phyloP scores from a whole-genome alignment of 2,329 filamentous ascomycete genomes.

The Alternaria burnsii region DNA sequence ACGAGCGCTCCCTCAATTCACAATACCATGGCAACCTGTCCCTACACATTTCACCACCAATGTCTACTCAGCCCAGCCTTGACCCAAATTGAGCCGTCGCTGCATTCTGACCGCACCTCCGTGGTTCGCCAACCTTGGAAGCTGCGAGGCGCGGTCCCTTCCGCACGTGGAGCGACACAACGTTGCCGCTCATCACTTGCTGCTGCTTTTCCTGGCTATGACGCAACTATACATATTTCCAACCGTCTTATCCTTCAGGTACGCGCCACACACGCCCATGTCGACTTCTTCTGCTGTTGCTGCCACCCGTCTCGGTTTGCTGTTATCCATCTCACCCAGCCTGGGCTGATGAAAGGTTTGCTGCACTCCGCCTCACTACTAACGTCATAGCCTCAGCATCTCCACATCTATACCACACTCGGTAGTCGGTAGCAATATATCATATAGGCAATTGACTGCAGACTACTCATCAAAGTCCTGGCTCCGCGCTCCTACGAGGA shows the following conservation, averaged over 20 bases:
- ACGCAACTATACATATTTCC: neutral
- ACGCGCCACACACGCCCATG: neutral
- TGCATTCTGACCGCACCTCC: neutral
- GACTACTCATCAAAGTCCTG: neutral
- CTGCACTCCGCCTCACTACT: constrained; percentile 4
- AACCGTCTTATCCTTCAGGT: neutral
- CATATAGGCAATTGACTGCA: neutral
- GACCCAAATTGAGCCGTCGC: neutral
- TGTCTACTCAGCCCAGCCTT: neutral
- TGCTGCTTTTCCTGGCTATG: neutral
- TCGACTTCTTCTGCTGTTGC: neutral
- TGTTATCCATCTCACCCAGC: neutral
- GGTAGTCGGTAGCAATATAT: neutral
- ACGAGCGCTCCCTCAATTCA: neutral
- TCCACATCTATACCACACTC: constrained; percentile 1
- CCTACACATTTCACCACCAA: neutral
- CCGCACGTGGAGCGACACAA: constrained; percentile 8
- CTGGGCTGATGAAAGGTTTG: constrained; percentile 13
- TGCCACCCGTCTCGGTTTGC: neutral
- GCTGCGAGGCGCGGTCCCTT: constrained; percentile 6
- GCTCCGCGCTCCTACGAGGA: neutral
- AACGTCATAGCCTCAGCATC: constrained; percentile 12
- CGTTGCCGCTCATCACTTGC: neutral
- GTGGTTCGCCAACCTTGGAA: neutral
- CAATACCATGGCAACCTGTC: neutral